These are phyloP conservation scores for Fusarium torreyae DNA, from an alignment of 2,329 filamentous ascomycete species.

Conservation along the genomic window DNA sequence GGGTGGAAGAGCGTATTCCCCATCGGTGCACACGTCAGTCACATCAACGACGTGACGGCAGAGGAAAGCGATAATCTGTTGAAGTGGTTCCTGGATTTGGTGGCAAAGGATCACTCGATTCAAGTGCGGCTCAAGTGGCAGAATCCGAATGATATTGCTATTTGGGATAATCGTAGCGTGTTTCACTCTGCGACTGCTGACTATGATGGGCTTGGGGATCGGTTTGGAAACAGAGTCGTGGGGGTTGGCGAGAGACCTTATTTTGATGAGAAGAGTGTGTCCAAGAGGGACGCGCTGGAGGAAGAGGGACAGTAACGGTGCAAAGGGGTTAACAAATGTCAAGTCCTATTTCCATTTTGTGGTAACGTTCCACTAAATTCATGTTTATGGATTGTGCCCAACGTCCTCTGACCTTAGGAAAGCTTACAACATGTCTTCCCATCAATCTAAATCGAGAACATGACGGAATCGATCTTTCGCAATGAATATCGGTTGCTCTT, in stretches of 20 bases:
- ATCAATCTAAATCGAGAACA: no score
- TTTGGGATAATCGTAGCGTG: conserved; percentile 72
- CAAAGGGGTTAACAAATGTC: no score
- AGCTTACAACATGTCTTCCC: no score
- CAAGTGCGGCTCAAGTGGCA: conserved; percentile 65
- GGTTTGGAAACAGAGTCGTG: conserved; percentile 65
- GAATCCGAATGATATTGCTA: conserved; percentile 64
- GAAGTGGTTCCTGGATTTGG: conserved; percentile 65
- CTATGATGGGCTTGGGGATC: conserved; percentile 63
- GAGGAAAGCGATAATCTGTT: conserved; percentile 65
- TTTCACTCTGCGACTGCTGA: conserved; percentile 70
- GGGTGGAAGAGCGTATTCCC: conserved; percentile 71
- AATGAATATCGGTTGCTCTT: no score
- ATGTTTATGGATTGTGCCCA: no score
- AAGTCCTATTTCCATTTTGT: no score
- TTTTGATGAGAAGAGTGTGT: conserved; percentile 55
- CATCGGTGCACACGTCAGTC: conserved; percentile 64
- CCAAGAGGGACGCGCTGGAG: conserved; percentile 16
- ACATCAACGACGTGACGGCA: conserved; percentile 66
- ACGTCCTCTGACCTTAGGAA: no score
- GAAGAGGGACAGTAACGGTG: neutral
- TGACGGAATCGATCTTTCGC: no score
- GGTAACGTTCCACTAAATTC: no score
- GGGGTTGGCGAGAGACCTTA: conserved; percentile 69
- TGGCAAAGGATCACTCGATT: conserved; percentile 70